These are phyloP conservation scores for Ophiostoma perfectum DNA, from an alignment of 2,329 filamentous ascomycete genomes.

Conservation along the genomic window DNA sequence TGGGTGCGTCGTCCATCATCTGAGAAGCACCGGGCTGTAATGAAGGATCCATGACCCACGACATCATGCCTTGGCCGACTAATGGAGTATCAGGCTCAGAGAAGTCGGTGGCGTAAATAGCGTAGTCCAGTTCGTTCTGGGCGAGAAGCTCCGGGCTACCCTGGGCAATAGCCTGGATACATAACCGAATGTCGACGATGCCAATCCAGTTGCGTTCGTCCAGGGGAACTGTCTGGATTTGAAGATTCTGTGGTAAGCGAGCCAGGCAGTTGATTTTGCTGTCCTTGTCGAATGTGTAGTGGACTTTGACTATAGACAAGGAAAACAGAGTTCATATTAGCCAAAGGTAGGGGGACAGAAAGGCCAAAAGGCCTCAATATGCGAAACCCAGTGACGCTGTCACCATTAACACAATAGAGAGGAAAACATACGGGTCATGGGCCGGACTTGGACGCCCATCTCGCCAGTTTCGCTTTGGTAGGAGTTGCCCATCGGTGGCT, in stretches of 20 bases:
- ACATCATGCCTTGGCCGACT: constrained; percentile 93
- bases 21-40: constrained; percentile 31
- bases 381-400: neutral
- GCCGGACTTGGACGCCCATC: constrained; percentile 31
- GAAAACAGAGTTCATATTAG: constrained; percentile 13
- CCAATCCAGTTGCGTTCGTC: constrained; percentile 79
- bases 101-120: constrained; percentile 95
- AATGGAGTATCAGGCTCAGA: constrained; percentile 90
- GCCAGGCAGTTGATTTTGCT: constrained; percentile 86
- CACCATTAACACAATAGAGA: neutral
- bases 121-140: constrained; percentile 74
- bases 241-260: constrained; percentile 71
- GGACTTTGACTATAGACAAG: constrained; percentile 72
- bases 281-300: constrained; percentile 91
- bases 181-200: constrained; percentile 78
- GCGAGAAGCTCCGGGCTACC: constrained; percentile 79
- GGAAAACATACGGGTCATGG: constrained; percentile 34
- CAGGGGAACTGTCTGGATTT: constrained; percentile 72
- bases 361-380: neutral
- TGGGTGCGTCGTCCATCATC: constrained; percentile 46
- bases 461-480: constrained; percentile 29
- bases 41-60: constrained; percentile 61
- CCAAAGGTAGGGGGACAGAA: neutral
- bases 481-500: constrained; percentile 15
- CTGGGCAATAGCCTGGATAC: constrained; percentile 71